A percentile compares a stretch with the other conserved stretches of the same genome.
Evolutionary conservation across 2,329 filamentous ascomycete species (phyloP).

Genomic region (Byssochlamys sp.): DNA sequence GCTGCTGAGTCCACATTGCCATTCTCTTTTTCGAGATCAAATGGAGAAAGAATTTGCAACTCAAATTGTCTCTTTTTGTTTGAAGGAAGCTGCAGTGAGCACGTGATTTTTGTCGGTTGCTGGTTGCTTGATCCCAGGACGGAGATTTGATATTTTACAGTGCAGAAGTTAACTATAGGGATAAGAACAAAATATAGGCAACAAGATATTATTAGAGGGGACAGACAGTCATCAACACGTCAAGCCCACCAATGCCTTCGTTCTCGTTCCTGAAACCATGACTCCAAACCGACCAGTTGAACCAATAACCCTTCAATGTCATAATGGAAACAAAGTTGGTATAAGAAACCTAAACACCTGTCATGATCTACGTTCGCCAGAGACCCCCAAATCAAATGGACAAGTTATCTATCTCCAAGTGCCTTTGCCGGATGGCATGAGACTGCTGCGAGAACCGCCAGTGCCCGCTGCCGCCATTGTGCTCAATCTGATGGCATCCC

Average conservation of each 20-base stretch:
- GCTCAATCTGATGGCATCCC: constrained; percentile 32
- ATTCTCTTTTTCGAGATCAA: background rate
- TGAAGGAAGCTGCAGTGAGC: background rate
- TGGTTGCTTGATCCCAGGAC: background rate
- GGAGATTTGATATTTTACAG: background rate
- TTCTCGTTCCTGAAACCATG: background rate
- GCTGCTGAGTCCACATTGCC: background rate
- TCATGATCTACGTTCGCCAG: constrained; percentile 12
- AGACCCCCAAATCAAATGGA: constrained; percentile 7
- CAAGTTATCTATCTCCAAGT: constrained; percentile 16
- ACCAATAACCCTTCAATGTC: background rate
- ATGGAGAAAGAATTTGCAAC: background rate
- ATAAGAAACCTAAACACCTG: constrained; percentile 21
- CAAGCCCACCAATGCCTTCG: background rate
- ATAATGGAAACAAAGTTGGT: constrained; percentile 16
- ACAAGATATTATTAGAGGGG: background rate
- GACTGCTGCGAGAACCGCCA: constrained; percentile 21
- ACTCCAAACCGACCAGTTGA: constrained; percentile 1
- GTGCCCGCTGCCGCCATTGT: constrained; percentile 26
- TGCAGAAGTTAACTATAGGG: background rate
- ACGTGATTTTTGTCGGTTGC: background rate
- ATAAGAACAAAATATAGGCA: background rate
- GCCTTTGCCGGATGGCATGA: constrained; percentile 18
- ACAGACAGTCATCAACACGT: background rate
- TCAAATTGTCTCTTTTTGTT: background rate